phyloP scores from a whole-genome alignment of 768 basidiomycete genomes.

The Panellus pusillus region DNA sequence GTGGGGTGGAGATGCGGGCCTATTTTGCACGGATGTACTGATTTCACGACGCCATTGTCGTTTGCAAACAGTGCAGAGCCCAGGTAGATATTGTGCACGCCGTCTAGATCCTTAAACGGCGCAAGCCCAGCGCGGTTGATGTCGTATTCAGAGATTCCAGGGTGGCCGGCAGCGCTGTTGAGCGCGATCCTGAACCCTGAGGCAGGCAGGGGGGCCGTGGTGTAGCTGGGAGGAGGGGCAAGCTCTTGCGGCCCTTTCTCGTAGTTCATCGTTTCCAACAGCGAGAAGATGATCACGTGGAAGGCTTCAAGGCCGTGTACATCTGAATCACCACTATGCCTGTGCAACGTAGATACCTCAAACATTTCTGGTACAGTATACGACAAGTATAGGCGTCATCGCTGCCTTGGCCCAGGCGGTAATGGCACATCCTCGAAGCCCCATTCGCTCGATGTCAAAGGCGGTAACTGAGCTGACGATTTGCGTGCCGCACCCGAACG shows the following conservation, averaged over 20 bases:
- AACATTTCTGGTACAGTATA: neutral
- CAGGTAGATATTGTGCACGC: constrained; percentile 59
- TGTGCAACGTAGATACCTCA: too few relatives aligned
- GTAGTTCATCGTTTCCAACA: constrained; percentile 3
- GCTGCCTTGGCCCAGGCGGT: constrained; percentile 38
- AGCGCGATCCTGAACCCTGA: constrained; percentile 28
- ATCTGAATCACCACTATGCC: too few relatives aligned
- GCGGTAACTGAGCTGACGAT: constrained; percentile 42
- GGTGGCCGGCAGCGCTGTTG: constrained; percentile 22
- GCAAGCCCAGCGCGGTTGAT: constrained; percentile 45
- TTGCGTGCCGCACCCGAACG: constrained; percentile 20
- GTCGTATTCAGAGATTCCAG: constrained; percentile 30
- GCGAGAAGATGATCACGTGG: constrained; percentile 39
- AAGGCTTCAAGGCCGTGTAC: too few relatives aligned
- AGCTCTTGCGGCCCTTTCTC: constrained; percentile 9
- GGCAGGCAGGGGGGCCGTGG: constrained; percentile 25
- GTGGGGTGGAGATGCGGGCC: constrained; percentile 52
- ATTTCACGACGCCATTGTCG: constrained; percentile 30
- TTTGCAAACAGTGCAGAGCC: constrained; percentile 66
- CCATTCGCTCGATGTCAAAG: constrained; percentile 53
- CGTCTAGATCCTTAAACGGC: constrained; percentile 57
- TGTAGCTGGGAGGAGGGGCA: constrained; percentile 8
- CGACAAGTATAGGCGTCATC: constrained; percentile 4
- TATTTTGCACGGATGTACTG: constrained; percentile 86
- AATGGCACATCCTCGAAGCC: constrained; percentile 49